Base-by-base conservation (phyloP, 1,284 basidiomycete genomes). In the Vanrija humicola region DNA sequence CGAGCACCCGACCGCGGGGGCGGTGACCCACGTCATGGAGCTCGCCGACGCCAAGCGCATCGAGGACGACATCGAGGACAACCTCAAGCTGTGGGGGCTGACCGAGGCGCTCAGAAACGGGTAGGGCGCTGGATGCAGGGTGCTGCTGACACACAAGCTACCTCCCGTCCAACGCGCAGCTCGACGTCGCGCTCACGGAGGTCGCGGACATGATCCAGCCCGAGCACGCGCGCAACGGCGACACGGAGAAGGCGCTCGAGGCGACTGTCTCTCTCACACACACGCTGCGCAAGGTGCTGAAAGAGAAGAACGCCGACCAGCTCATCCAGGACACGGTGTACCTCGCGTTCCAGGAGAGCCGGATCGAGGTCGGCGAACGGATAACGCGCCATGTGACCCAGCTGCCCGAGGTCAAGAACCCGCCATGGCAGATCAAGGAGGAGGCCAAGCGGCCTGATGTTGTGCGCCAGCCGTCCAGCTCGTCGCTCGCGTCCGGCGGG, bases 251-350 rank as follows among this genome's bases (percentile, higher is more conserved):
- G 3, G 52, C 19, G 8, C 18, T 58, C 16, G 7, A 19, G 8
- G 16, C 23, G 8, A 7, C 38, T 14, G 43, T 46, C 19, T 9
- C 18, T 3, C 26, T 48, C 2, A 14, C 53, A 1, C 21, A 49
- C 6, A 56, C 58, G 0, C 9, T 56, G n/a, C 48, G 58, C 6
- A 9, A 43, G 23, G 54, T 50, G 3, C 16, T 59, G 25, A 34
- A 28, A 6, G 51, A 53, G 34, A 59, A 59, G 54, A 56, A 59
- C 16, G 58, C 43, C 1, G 58, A 59, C 46, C 50, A 59, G 46
- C 28, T 59, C 19, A 23, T 59, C 3, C 58, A 59, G 48, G 51
- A 59, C 15, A 54, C 58, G 9, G 5, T 45, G 43, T 54, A 46
- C 48, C 34, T 54, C 23, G 39, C 48, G 8, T 50, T 38, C 15